Base-by-base conservation (phyloP, 805 yeast genomes). In the Candida adriatica region DNA sequence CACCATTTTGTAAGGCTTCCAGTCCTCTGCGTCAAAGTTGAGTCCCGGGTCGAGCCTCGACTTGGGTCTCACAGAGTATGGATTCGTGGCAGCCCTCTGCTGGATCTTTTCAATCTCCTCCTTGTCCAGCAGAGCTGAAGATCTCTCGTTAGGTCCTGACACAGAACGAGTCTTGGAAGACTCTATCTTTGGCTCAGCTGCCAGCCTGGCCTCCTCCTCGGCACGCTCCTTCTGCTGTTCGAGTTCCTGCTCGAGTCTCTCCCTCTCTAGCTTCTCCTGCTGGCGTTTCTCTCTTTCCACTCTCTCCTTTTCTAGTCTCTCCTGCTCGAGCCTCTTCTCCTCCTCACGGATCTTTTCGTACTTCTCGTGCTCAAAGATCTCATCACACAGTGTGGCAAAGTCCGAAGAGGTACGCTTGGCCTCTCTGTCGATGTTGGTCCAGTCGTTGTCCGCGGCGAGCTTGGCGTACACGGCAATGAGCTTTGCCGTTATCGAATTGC, bases 401-500 rank as follows among this genome's bases (percentile, higher is more conserved):
- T 81, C 82, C 11, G 84, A 76, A 22, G 84, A 75, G 2, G 88
- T 79, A 55, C 92, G 67, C 56, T 73, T 79, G 6, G 86, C 77
- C 51, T 76, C 84, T 46, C 71, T 75, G 46, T 79, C 83, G 55
- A 79, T 70, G 45, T 71, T 71, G 45, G 75, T 81, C 75, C 84
- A 73, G 38, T 75, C 81, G 25, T 70, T 65, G 33, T 64, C 68
- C 27, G 67, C 67, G 4, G 84, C 68, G 38, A 81, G 58, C 49
- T 75, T 79, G 20, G 90, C 85, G 54, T 81, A 81, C 0, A 86
- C 75, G 1, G 86, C 70, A 37, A 81, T 67, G 39, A 81, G 54
- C 48, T 77, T 80, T 25, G 84, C 64, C 0, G 90, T 80, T 26
- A 81, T 74, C 1, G 88, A 79, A 39, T 79, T 79, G 46, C 88